Percentiles rank a stretch among this genome's conserved stretches.
Evolutionary conservation across 2,329 filamentous ascomycete species (phyloP).

Genomic region (Stachybotrys chartarum): DNA sequence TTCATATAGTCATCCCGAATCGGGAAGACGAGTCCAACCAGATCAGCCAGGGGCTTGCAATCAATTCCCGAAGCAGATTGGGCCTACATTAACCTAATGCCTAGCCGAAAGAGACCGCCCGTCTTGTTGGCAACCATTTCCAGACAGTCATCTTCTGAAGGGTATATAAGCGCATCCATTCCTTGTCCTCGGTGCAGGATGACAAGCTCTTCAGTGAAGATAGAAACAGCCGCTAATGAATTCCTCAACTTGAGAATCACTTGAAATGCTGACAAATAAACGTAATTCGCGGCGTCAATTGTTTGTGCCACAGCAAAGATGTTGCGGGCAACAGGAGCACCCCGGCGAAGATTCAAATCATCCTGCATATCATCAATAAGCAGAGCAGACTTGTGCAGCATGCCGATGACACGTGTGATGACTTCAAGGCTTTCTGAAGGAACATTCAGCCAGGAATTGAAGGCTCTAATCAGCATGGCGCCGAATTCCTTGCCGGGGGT

Average conservation of each 20-base stretch:
- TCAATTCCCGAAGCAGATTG: slow-evolving; percentile 52
- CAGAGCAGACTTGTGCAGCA: slow-evolving; percentile 79
- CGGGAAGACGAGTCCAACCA: slow-evolving; percentile 81
- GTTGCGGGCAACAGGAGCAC: slow-evolving; percentile 73
- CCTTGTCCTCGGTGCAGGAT: slow-evolving; percentile 83
- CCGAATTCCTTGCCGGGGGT: slow-evolving; percentile 84
- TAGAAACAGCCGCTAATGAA: slow-evolving; percentile 26
- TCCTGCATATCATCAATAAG: slow-evolving; percentile 88
- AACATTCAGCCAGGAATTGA: slow-evolving; percentile 74
- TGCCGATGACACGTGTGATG: slow-evolving; percentile 73
- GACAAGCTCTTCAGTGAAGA: slow-evolving; percentile 23
- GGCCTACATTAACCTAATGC: slow-evolving; percentile 82
- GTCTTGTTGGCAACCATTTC: slow-evolving; percentile 93
- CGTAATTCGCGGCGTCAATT: slow-evolving; percentile 85
- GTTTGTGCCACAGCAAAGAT: slow-evolving; percentile 84
- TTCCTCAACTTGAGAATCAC: slow-evolving; percentile 75
- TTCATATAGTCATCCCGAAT: slow-evolving; percentile 95
- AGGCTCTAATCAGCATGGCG: slow-evolving; percentile 69
- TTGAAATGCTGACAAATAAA: slow-evolving; percentile 74
- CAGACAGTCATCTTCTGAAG: slow-evolving; percentile 83
- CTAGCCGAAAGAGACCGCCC: slow-evolving; percentile 76
- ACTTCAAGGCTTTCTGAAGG: slow-evolving; percentile 61
- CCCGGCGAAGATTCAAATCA: slow-evolving; percentile 66
- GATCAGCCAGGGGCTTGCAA: slow-evolving; percentile 77
- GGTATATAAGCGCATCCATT: slow-evolving; percentile 81